phyloP scores from a whole-genome alignment of 202 grass and related monocot species.

The Eragrostis tef region DNA sequence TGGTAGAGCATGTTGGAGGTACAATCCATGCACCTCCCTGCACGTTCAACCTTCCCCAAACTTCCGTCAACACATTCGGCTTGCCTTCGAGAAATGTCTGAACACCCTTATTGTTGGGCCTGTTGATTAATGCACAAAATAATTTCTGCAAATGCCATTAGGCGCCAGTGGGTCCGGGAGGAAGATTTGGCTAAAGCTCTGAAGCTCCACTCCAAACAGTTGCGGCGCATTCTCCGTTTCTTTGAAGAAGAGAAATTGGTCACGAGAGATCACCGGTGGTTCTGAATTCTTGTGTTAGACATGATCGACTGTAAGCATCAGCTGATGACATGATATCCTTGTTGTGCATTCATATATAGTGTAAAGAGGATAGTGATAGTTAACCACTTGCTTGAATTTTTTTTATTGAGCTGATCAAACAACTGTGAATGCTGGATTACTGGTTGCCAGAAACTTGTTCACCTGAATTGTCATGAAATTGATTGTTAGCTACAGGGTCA shows the following conservation, averaged over 20 bases:
- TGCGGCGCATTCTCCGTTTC: slow-evolving; percentile 82
- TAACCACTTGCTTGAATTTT: not conserved
- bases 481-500: not conserved
- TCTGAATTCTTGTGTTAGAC: not conserved
- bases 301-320: slow-evolving; percentile 13
- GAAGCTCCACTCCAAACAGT: slow-evolving; percentile 90
- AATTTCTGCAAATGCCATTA: slow-evolving; percentile 42
- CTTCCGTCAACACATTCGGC: not conserved
- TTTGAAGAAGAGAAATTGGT: slow-evolving; percentile 98
- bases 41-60: not conserved
- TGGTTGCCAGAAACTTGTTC: slow-evolving; percentile 4
- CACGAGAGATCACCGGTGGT: slow-evolving; percentile 70
- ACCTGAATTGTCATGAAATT: slow-evolving; percentile 13
- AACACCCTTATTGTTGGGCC: slow-evolving; percentile 36
- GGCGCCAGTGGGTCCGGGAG: slow-evolving; percentile 90
- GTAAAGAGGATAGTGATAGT: not conserved
- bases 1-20: not conserved
- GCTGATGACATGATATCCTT: slow-evolving; percentile 8
- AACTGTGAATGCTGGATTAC: slow-evolving; percentile 4
- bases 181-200: slow-evolving; percentile 94
- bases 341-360: not conserved
- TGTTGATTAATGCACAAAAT: slow-evolving; percentile 36
- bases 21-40: not conserved
- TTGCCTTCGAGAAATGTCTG: not conserved
- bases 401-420: not conserved